These are phyloP conservation scores for Parastagonospora avenae DNA, from an alignment of 2,329 filamentous ascomycete species.

Conservation along the genomic window DNA sequence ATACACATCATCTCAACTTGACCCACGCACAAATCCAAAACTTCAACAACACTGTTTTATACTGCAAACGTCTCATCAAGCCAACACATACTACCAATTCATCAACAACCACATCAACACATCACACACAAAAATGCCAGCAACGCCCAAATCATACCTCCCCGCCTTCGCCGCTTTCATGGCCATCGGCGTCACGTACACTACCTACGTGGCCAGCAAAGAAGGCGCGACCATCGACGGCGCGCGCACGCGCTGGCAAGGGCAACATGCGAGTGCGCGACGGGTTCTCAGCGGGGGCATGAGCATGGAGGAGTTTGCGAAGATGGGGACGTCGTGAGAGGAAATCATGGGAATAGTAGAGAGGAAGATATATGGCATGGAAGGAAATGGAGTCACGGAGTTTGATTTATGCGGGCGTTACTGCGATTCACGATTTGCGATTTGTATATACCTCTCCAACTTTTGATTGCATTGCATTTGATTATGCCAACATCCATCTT, in stretches of 20 bases:
- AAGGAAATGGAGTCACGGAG: background rate
- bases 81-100: background rate
- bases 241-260: constrained; percentile 41
- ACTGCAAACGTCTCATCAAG: too few species aligned
- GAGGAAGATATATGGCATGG: too few species aligned
- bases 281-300: constrained; percentile 19
- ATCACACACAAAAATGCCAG: constrained; percentile 36
- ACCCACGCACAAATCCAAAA: too few species aligned
- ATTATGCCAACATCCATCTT: too few species aligned
- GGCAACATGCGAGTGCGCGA: constrained; percentile 31
- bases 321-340: background rate
- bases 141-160: constrained; percentile 37
- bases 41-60: too few species aligned
- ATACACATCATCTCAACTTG: too few species aligned
- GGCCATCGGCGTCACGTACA: constrained; percentile 39
- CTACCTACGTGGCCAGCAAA: constrained; percentile 34
- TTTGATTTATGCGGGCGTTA: too few species aligned
- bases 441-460: too few species aligned
- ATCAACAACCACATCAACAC: background rate
- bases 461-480: too few species aligned
- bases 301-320: constrained; percentile 5
- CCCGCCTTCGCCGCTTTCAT: constrained; percentile 40
- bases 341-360: too few species aligned
- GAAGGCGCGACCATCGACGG: constrained; percentile 41
- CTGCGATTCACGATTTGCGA: too few species aligned